Base-by-base conservation (phyloP, 1,284 basidiomycete genomes). In the Trametes versicolor region DNA sequence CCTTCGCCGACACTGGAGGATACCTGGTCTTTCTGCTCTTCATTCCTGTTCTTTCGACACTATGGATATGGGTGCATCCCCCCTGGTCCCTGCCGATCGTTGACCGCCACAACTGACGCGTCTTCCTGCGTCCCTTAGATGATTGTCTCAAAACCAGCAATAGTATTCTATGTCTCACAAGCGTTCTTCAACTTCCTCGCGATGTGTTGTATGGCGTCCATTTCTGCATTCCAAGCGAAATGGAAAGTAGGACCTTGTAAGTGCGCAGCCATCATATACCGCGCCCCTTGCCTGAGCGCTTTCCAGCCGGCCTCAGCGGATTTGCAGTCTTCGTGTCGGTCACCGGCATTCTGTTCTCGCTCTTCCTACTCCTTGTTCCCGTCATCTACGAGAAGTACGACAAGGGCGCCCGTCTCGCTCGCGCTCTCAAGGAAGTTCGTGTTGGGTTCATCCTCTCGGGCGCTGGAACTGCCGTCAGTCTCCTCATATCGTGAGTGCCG, bases 171-270 rank as follows among this genome's bases (percentile, higher is more conserved):
- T 75, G 77, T 84, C 25, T 87, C 84, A 1, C 90, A 96, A 82
- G 84, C 88, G 60, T 95, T 97, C 82, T 94, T 96, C 86, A 91
- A 92, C 75, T 96, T 97, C 75, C 83, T 97, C 52, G 88, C 93
- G 12, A 91, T 96, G 87, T 92, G 90, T 60, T 95, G 93, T 74
- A 95, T 94, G 73, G 95, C 91, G 4, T 91, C 91, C 69, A 91
- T 95, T 2, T 95, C 95, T 0, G 82, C 83, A 23, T 97, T 97
- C 76, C 95, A 97, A 71, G 89, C 91, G 6, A 91, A 92, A 71
- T 95, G 88, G 87, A 71, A 81, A 21, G 85, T 96, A 47, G 92
- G 92, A 4, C 93, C 94, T 59, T 96, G 95, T 96, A 73, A 73
- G 94, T 88, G 5, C 10, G n/a, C 10, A n/a, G 10, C 43, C 29